A percentile compares a stretch with the other conserved stretches of the same genome.
phyloP scores from a whole-genome alignment of 192 early-diverging fungal genomes.

The Lunasporangiospora selenospora region DNA sequence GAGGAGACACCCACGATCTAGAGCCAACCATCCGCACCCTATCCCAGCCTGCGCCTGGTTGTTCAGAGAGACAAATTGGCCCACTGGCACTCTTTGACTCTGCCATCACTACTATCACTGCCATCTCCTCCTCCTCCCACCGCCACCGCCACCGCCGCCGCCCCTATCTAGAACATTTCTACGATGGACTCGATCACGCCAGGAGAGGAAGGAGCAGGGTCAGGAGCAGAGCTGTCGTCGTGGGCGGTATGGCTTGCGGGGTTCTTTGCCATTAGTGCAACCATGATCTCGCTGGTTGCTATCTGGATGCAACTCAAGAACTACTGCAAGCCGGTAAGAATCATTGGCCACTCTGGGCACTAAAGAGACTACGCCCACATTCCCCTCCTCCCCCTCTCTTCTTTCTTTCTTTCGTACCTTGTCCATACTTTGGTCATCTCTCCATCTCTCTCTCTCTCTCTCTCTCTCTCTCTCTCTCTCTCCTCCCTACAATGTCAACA shows the following conservation, averaged over 20 bases:
- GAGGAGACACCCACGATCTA: background rate
- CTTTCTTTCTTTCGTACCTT: background rate
- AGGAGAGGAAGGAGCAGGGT: conserved; percentile 46
- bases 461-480: too few species aligned
- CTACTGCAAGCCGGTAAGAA: conserved; percentile 64
- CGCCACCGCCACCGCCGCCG: background rate
- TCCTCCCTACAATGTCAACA: too few species aligned
- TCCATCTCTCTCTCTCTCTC: too few species aligned
- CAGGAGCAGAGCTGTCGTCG: conserved; percentile 52
- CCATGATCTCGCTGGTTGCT: conserved; percentile 53
- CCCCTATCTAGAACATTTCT: background rate
- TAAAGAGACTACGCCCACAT: too few species aligned
- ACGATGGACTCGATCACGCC: conserved; percentile 11
- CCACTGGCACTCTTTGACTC: too few species aligned
- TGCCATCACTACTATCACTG: too few species aligned
- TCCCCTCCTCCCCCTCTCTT: background rate
- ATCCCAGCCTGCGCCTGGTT: too few species aligned
- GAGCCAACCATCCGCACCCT: background rate
- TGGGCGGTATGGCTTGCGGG: conserved; percentile 51
- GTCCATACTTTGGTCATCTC: too few species aligned
- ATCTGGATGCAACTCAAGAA: conserved; percentile 66
- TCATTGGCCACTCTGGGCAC: background rate
- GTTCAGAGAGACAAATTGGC: too few species aligned
- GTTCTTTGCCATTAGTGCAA: conserved; percentile 55
- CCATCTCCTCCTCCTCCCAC: background rate